Evolutionary conservation across 2,329 filamentous ascomycete species (phyloP).

Genomic region (Paecilomyces sp.): DNA sequence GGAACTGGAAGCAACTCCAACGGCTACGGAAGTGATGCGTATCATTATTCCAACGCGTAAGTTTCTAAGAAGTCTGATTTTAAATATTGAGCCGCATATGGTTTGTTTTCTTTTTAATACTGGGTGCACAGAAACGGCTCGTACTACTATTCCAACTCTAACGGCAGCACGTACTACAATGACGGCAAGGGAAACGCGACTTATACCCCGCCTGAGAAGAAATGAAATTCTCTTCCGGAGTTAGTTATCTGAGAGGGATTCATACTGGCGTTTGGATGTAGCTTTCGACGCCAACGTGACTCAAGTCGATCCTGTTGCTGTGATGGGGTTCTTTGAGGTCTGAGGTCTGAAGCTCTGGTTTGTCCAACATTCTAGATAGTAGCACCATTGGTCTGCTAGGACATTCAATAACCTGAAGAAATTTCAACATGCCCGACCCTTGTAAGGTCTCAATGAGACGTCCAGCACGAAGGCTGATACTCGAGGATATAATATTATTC

Average conservation of each 20-base stretch:
- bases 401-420: background rate
- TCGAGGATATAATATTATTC: background rate
- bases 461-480: background rate
- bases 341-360: too few relatives aligned
- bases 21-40: slow-evolving; percentile 37
- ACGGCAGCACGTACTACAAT: slow-evolving; percentile 64
- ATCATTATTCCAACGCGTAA: slow-evolving; percentile 60
- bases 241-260: too few relatives aligned
- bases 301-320: too few relatives aligned
- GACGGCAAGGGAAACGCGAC: slow-evolving; percentile 49
- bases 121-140: slow-evolving; percentile 49
- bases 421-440: background rate
- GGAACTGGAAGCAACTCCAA: slow-evolving; percentile 51
- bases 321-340: too few relatives aligned
- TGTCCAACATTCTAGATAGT: too few relatives aligned
- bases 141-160: slow-evolving; percentile 67
- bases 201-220: slow-evolving; percentile 51
- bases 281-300: too few relatives aligned
- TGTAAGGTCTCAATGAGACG: background rate
- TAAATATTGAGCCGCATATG: background rate
- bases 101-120: background rate
- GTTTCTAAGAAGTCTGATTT: background rate
- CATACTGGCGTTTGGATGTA: too few relatives aligned
- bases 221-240: slow-evolving; percentile 3
- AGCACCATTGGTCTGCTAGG: background rate